These are phyloP conservation scores for Chenopodium album DNA, from an alignment of 148 eudicot genomes.

Conservation along the genomic window DNA sequence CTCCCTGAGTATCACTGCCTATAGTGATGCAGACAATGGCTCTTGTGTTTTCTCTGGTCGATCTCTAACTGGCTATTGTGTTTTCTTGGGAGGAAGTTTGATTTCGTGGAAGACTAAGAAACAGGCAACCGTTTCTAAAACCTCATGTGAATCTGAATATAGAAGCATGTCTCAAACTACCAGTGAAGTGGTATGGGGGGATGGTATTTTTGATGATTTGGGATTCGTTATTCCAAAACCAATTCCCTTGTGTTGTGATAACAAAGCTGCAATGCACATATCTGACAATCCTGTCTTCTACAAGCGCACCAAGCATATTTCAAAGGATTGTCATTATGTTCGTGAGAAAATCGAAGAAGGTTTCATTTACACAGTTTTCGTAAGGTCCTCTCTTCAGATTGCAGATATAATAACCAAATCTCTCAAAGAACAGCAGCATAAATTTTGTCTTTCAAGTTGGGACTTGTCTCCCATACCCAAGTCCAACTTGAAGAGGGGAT, in stretches of 20 bases:
- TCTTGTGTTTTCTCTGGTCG: neutral
- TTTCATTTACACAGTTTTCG: neutral
- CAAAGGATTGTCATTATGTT: no score
- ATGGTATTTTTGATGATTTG: neutral
- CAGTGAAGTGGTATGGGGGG: neutral
- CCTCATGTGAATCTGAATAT: neutral
- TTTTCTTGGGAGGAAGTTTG: neutral
- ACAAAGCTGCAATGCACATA: neutral
- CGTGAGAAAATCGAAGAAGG: no score
- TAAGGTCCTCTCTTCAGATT: neutral
- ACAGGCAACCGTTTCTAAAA: neutral
- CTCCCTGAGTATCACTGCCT: neutral
- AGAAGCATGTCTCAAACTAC: neutral
- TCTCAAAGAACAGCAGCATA: neutral
- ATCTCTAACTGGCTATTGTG: neutral
- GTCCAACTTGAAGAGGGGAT: neutral
- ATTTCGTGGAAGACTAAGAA: neutral
- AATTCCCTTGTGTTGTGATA: neutral
- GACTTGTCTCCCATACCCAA: neutral
- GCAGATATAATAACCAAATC: neutral
- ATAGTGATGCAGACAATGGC: neutral
- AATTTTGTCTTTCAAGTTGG: neutral
- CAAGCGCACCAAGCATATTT: no score
- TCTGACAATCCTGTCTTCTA: no score
- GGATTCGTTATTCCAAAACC: neutral